phyloP scores from a whole-genome alignment of 2,329 filamentous ascomycete species.

The Diaporthe nobilis region DNA sequence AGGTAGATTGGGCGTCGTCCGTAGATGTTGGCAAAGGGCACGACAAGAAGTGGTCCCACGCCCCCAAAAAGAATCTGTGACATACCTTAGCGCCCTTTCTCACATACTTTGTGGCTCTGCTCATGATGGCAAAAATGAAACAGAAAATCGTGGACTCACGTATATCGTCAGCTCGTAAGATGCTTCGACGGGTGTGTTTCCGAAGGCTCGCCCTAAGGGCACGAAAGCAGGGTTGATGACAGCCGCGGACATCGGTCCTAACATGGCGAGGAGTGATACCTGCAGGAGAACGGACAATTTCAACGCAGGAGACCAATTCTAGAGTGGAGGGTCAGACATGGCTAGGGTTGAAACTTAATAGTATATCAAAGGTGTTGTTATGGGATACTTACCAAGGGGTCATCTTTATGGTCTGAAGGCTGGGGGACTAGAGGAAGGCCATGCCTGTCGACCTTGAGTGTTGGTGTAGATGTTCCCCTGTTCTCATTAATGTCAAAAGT shows the following conservation, averaged over 20 bases:
- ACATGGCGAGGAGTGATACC: constrained; percentile 50
- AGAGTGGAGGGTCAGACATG: background rate
- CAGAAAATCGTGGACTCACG: background rate
- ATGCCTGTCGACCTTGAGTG: constrained; percentile 43
- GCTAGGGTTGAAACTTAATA: too few relatives aligned
- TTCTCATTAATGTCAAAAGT: background rate
- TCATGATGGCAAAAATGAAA: too few relatives aligned
- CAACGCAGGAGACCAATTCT: constrained; percentile 46
- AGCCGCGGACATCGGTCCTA: constrained; percentile 49
- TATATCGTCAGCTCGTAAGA: constrained; percentile 50
- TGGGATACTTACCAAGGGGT: constrained; percentile 43
- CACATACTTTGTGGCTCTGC: too few relatives aligned
- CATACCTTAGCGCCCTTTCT: background rate
- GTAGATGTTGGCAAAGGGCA: constrained; percentile 52
- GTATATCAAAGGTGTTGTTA: background rate
- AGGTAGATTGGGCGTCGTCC: constrained; percentile 53
- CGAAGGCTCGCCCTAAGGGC: constrained; percentile 49
- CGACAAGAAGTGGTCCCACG: constrained; percentile 47
- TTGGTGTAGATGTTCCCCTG: background rate
- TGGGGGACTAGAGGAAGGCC: constrained; percentile 47
- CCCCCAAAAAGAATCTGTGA: constrained; percentile 51
- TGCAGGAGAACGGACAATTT: constrained; percentile 48
- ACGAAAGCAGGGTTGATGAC: constrained; percentile 52
- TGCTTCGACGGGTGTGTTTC: constrained; percentile 49
- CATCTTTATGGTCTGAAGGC: constrained; percentile 45